phyloP scores from a whole-genome alignment of 2,329 filamentous ascomycete genomes.

The Tolypocladium tropicale region DNA sequence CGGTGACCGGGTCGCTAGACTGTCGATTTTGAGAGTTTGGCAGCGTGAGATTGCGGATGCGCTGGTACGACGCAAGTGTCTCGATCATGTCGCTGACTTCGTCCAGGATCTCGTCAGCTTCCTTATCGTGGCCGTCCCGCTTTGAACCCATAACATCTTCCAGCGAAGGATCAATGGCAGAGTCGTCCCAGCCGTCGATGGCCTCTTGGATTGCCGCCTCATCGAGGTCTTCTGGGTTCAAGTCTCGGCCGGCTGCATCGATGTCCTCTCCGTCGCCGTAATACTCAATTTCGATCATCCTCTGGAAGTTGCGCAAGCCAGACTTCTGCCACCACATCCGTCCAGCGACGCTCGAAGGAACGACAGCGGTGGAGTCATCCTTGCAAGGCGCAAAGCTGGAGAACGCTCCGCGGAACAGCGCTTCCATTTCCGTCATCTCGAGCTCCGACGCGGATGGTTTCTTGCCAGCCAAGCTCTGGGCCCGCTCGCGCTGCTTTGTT shows the following conservation, averaged over 20 bases:
- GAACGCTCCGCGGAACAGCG: conserved; percentile 66
- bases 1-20: conserved; percentile 51
- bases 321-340: conserved; percentile 69
- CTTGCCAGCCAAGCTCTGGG: conserved; percentile 53
- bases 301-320: conserved; percentile 55
- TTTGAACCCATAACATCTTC: conserved; percentile 41
- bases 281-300: conserved; percentile 46
- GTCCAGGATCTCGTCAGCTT: conserved; percentile 58
- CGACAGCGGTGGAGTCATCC: conserved; percentile 61
- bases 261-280: conserved; percentile 29
- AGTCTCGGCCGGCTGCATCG: conserved; percentile 21
- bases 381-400: conserved; percentile 70
- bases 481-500: conserved; percentile 60
- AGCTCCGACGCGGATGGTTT: conserved; percentile 46
- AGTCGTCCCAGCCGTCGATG: conserved; percentile 49
- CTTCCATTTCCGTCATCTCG: conserved; percentile 59
- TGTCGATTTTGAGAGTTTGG: conserved; percentile 53
- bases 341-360: conserved; percentile 56
- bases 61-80: conserved; percentile 67
- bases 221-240: conserved; percentile 32
- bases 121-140: conserved; percentile 51
- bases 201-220: conserved; percentile 41
- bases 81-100: conserved; percentile 69
- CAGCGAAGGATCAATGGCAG: conserved; percentile 46
- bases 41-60: conserved; percentile 63